Evolutionary conservation across 2,329 filamentous ascomycete genomes (phyloP).

Genomic region (Reticulascus tulasneorum): DNA sequence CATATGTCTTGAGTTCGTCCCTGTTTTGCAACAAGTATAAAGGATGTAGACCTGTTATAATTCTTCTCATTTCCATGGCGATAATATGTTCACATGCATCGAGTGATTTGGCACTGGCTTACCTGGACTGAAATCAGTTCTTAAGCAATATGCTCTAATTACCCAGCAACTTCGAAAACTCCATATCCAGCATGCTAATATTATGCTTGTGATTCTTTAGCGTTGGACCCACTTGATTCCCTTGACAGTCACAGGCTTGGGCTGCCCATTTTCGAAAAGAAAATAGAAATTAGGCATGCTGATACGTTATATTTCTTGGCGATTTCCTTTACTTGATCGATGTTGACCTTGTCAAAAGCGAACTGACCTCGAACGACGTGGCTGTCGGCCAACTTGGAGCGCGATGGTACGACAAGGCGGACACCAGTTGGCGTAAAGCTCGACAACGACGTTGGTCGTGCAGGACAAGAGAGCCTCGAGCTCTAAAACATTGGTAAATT

Average conservation of each 20-base stretch:
- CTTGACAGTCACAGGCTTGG: conserved; percentile 19
- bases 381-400: conserved; percentile 36
- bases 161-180: no score
- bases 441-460: conserved; percentile 39
- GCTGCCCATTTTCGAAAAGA: conserved; percentile 52
- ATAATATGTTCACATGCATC: no score
- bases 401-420: conserved; percentile 45
- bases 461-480: conserved; percentile 32
- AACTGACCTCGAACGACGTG: conserved; percentile 31
- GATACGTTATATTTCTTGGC: conserved; percentile 46
- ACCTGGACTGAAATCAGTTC: no score
- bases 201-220: no score
- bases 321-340: conserved; percentile 49
- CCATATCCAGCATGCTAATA: no score
- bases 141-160: no score
- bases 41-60: no score
- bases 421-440: conserved; percentile 51
- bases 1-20: no score
- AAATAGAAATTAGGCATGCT: conserved; percentile 56
- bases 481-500: conserved; percentile 24
- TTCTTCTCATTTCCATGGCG: no score
- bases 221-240: no score
- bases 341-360: conserved; percentile 57
- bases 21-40: no score
- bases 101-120: no score